Evolutionary conservation across 371 early-diverging fungal genomes (phyloP), one percentile per base, ranked within the genome.

Genomic region (Mycotypha africana): DNA sequence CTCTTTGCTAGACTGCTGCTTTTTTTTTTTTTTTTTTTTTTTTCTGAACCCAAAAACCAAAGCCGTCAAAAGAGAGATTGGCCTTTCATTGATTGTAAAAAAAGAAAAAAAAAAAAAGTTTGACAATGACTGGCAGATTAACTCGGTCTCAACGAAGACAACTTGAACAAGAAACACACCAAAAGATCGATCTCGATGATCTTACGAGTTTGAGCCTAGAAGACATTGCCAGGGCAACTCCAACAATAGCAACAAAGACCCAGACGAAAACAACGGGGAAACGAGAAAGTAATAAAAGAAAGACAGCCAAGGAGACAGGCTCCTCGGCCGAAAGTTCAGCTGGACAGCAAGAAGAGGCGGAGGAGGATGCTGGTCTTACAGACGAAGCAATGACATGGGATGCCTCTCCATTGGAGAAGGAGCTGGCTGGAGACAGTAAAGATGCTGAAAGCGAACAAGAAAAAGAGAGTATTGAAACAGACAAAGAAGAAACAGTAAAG

Each of bases 101-200:
- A 2, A 5, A 8, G 6, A 4, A 39, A 35, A 28, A 38, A 16
- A 15, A 25, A n/a, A 24, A 4, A 11, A 9, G n/a, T 24, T 25
- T 16, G 26, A 25, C 11, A 5, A 58, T 58, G 52, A 33, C 58
- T n/a, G 44, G 30, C 19, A 49, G 56, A 55, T 23, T 58, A 20
- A 58, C 58, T 26, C 45, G 58, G 22, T 38, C 53, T 4, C 49
- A 53, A 16, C 35, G 58, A 40, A 48, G 38, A 49, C 33, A 49
- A 34, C 16, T 58, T 23, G 58, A 58, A 24, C 34, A 23, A 1
- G 35, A 44, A 33, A 44, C 42, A 6, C 48, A 58, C 2, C 25
- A 44, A 42, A 48, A 41, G 20, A 35, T 53, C 7, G 49, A 58
- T 9, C 30, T 56, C 9, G 51, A 56, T 28, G 15, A 46, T 22